Base-by-base conservation (phyloP, 257 asterid species). In the Henckelia pumila region DNA sequence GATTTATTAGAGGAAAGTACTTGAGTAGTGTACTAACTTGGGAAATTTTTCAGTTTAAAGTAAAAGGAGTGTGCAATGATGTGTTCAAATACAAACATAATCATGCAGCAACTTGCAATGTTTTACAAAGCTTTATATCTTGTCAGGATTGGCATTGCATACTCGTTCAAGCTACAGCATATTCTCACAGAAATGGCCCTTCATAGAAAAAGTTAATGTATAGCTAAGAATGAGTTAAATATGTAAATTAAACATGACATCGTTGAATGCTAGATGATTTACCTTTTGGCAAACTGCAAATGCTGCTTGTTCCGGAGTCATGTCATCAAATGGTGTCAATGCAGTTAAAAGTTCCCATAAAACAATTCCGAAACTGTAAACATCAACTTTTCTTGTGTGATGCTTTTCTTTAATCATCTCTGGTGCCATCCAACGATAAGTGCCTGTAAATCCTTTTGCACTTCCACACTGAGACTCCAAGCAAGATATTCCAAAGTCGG, bases 351-450 rank as follows among this genome's bases (percentile, higher is more conserved):
- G 96, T 83, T 93, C 99, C 99, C 99, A 93, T 70, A 90, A 23
- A 28, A 88, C 95, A 23, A 93, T 86, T 61, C 95, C 97, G 11
- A 86, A 93, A 70, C 99, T 90, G 69, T 93, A 93, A 59, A 93
- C 90, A 63, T 93, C 99, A 5, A 93, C 99, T 76, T 93, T 93
- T 84, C 85, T 93, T 0, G 99, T 93, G 65, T 93, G 99, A 56
- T 78, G 85, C 66, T 90, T 93, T 70, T 93, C 97, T 85, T 80
- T 82, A 5, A 93, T 93, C 99, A 93, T 90, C 69, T 93, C 98
- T 1, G 99, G 99, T 22, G 99, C 99, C 99, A 93, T 93, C 99
- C 99, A 93, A 22, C 97, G 94, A 56, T 93, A 93, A 1, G 99
- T 93, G 21, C 98, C 99, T 0, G 99, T 88, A 79, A 93, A 93